These are phyloP conservation scores for Eragrostis nindensis DNA, from an alignment of 176 grass and related monocot species.

Conservation along the genomic window DNA sequence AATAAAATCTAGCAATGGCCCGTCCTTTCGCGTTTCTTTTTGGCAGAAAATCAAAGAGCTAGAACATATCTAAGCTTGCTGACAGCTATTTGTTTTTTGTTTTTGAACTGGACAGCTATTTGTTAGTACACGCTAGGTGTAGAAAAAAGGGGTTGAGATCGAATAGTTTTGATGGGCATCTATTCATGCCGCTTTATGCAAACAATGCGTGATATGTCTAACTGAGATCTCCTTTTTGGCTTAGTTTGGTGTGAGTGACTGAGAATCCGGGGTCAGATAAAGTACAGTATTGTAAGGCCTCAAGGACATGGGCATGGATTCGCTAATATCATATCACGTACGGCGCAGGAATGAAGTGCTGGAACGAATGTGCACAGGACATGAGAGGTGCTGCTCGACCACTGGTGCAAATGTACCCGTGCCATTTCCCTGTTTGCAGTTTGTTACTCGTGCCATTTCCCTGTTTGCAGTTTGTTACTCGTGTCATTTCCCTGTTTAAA, in stretches of 20 bases:
- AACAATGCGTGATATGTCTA: constrained; percentile 44
- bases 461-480: too few relatives aligned
- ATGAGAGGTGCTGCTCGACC: neutral
- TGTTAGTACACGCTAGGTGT: constrained; percentile 29
- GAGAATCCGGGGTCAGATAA: constrained; percentile 53
- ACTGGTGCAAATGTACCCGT: constrained; percentile 3
- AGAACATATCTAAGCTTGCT: constrained; percentile 15
- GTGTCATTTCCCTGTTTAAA: constrained; percentile 30
- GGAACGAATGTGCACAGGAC: neutral
- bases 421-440: constrained; percentile 33
- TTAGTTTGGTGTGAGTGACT: constrained; percentile 36
- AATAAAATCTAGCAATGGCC: neutral
- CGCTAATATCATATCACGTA: constrained; percentile 43
- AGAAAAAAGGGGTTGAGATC: neutral
- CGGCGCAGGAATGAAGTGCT: neutral
- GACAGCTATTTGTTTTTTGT: constrained; percentile 22
- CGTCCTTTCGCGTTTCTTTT: neutral
- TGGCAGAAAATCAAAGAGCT: neutral
- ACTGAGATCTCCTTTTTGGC: constrained; percentile 44
- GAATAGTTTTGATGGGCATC: constrained; percentile 47
- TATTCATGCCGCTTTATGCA: constrained; percentile 40
- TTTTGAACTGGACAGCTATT: constrained; percentile 22
- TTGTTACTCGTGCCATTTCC: too few relatives aligned
- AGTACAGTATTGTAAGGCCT: constrained; percentile 37
- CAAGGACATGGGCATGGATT: constrained; percentile 21